These are phyloP conservation scores for Nepenthes gracilis DNA, from an alignment of 148 eudicot genomes.

Conservation along the genomic window DNA sequence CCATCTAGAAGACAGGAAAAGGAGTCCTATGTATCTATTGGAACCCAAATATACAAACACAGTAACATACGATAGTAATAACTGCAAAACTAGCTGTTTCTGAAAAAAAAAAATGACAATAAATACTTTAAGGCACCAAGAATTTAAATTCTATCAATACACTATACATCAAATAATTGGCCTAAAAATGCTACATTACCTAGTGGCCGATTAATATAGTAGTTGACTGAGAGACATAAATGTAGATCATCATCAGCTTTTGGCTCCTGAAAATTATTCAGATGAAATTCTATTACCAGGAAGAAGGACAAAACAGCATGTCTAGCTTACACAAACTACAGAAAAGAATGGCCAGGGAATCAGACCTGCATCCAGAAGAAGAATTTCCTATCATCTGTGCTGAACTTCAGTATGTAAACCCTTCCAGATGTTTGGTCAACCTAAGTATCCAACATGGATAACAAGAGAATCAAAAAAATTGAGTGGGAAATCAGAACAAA, in stretches of 20 bases:
- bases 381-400: constrained; percentile 83
- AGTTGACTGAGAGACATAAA: constrained; percentile 66
- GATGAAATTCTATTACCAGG: background rate
- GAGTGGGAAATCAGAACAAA: background rate
- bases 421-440: constrained; percentile 90
- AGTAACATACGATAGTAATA: background rate
- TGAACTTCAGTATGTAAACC: constrained; percentile 84
- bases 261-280: constrained; percentile 51
- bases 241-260: constrained; percentile 51
- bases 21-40: background rate
- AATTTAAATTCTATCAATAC: background rate
- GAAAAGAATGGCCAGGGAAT: background rate
- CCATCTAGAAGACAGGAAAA: too few relatives aligned
- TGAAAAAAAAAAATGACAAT: background rate
- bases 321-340: background rate
- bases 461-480: background rate
- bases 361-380: constrained; percentile 97
- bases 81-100: background rate
- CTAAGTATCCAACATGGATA: constrained; percentile 18
- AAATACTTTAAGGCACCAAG: background rate
- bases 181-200: constrained; percentile 20
- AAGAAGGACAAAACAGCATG: background rate
- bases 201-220: constrained; percentile 63
- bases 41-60: too few relatives aligned
- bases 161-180: too few relatives aligned